Conservation (phyloP, 768 basidiomycete species). For the Leccinum imitatum region DNA sequence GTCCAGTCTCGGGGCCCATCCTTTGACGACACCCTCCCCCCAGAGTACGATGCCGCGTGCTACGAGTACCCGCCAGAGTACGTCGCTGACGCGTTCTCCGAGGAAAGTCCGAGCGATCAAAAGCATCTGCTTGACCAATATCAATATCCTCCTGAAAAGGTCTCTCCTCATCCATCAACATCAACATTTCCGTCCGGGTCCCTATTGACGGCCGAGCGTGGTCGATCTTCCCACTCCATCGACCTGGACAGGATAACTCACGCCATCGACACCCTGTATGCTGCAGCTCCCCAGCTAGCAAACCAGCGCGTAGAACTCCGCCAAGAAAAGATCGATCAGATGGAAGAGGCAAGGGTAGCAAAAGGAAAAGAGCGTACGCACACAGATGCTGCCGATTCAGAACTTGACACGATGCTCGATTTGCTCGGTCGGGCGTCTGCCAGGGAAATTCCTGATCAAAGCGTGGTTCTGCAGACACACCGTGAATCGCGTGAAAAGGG, state of each 20-base stretch:
- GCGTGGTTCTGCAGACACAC: constrained; percentile 62
- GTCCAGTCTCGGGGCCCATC: constrained; percentile 36
- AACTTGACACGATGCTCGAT: constrained; percentile 71
- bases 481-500: constrained; percentile 54
- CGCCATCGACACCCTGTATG: constrained; percentile 88
- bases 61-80: constrained; percentile 31
- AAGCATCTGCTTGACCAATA: constrained; percentile 11
- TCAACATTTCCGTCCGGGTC: background rate
- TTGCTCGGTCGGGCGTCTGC: constrained; percentile 70
- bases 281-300: constrained; percentile 82
- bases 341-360: constrained; percentile 66
- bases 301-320: constrained; percentile 94
- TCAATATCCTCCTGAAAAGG: constrained; percentile 26
- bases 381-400: constrained; percentile 35
- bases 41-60: constrained; percentile 48
- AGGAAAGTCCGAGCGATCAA: constrained; percentile 14
- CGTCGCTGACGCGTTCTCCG: constrained; percentile 12
- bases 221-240: constrained; percentile 43
- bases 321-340: constrained; percentile 62
- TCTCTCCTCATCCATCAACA: constrained; percentile 3
- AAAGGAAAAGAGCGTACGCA: constrained; percentile 48
- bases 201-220: constrained; percentile 1
- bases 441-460: constrained; percentile 66
- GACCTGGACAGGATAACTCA: constrained; percentile 84
- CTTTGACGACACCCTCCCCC: constrained; percentile 41